Conservation (phyloP, 768 basidiomycete species). For the Leccinellum luteum region DNA sequence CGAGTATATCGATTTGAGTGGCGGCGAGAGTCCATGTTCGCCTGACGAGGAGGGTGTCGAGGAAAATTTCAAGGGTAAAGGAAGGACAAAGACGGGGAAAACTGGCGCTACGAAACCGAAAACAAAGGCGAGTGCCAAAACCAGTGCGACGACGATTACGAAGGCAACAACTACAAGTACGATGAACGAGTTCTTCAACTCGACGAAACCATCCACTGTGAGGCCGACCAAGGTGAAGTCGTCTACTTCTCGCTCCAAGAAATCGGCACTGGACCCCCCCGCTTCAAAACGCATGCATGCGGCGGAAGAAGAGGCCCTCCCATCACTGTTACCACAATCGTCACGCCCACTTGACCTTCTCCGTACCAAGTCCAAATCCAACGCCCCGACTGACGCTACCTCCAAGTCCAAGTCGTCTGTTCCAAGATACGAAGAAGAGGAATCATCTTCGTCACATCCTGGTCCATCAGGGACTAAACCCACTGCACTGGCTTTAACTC, state of each 20-base stretch:
- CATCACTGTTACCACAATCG: conserved; percentile 11
- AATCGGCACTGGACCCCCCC: not conserved
- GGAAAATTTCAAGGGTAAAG: conserved; percentile 4
- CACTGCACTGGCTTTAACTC: not conserved
- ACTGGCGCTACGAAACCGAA: not conserved
- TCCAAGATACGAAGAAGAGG: conserved; percentile 13
- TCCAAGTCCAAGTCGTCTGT: not conserved
- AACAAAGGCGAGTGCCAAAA: not conserved
- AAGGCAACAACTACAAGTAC: conserved; percentile 1
- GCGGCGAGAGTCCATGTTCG: conserved; percentile 20
- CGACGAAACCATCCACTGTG: conserved; percentile 8
- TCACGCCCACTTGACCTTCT: conserved; percentile 29
- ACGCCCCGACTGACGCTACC: not conserved
- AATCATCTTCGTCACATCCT: conserved; percentile 3
- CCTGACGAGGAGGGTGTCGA: conserved; percentile 9
- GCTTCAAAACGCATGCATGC: conserved; percentile 2
- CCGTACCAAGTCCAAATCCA: conserved; percentile 11
- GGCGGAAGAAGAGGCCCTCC: conserved; percentile 10
- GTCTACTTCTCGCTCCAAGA: conserved; percentile 4
- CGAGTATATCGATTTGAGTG: conserved; percentile 25
- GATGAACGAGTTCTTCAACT: conserved; percentile 8
- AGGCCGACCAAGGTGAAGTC: conserved; percentile 5
- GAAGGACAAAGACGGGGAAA: conserved; percentile 4
- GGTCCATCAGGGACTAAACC: not conserved
- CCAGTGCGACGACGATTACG: not conserved